phyloP scores from a whole-genome alignment of 208 protist species.

The Crithidia fasciculata region DNA sequence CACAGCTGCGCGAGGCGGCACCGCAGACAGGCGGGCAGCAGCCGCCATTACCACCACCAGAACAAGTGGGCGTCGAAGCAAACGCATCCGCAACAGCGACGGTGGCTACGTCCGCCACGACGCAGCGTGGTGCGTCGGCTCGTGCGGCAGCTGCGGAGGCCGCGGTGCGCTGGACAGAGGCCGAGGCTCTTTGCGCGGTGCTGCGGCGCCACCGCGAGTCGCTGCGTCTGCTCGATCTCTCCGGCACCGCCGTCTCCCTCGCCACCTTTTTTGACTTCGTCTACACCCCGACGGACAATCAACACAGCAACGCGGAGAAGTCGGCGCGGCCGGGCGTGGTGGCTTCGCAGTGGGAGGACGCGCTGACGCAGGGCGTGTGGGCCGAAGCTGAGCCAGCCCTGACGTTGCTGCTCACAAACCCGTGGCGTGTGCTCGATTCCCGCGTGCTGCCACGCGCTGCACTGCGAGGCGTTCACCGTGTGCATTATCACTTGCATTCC shows the following conservation, averaged over 20 bases:
- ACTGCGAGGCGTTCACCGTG: neutral
- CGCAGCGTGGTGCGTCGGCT: no score
- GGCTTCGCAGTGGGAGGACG: conserved; percentile 6
- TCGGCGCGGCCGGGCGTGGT: neutral
- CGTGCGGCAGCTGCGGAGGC: neutral
- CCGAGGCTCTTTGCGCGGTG: conserved; percentile 12
- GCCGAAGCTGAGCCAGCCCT: neutral
- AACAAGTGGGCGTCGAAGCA: no score
- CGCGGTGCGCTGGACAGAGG: conserved; percentile 1
- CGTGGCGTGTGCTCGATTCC: neutral
- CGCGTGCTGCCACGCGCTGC: neutral
- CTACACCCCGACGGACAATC: neutral
- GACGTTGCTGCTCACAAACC: neutral
- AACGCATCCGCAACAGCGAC: no score
- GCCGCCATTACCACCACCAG: neutral
- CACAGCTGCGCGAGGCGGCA: neutral
- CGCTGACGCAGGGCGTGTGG: conserved; percentile 6
- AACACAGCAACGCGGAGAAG: neutral
- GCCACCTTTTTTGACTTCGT: conserved; percentile 1
- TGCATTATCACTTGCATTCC: neutral
- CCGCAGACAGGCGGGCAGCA: neutral
- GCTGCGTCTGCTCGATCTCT: neutral
- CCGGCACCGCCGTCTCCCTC: conserved; percentile 5
- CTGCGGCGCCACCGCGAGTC: conserved; percentile 5
- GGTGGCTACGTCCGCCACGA: no score